Percentiles rank a stretch among this genome's conserved stretches.
phyloP scores from a whole-genome alignment of 1,139 yeast genomes.

The Dujonia santamariae region DNA sequence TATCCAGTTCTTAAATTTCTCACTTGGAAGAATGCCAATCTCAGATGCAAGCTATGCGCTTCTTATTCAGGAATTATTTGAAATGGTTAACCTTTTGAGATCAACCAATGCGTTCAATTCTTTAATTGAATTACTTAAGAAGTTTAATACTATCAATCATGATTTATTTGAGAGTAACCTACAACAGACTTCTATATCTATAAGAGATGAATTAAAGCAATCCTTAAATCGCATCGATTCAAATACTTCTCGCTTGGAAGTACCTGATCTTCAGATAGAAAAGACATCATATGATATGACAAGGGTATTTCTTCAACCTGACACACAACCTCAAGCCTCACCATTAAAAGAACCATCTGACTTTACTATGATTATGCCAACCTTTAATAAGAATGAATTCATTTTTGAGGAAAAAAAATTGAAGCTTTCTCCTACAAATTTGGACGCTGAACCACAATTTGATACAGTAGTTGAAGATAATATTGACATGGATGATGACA shows the following conservation, averaged over 20 bases:
- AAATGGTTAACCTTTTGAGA: constrained; percentile 31
- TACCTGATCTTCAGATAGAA: too few species aligned
- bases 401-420: constrained; percentile 8
- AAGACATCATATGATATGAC: constrained; percentile 26
- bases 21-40: constrained; percentile 31
- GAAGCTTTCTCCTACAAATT: constrained; percentile 3
- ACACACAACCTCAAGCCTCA: constrained; percentile 17
- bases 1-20: constrained; percentile 24
- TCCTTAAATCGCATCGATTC: background rate
- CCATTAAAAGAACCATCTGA: constrained; percentile 33
- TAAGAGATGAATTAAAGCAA: constrained; percentile 32
- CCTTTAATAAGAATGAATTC: constrained; percentile 15
- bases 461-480: constrained; percentile 12
- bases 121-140: constrained; percentile 24
- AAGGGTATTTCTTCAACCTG: constrained; percentile 19
- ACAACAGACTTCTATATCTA: constrained; percentile 21
- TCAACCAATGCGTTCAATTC: constrained; percentile 26
- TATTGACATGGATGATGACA: constrained; percentile 10
- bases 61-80: constrained; percentile 27
- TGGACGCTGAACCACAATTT: constrained; percentile 12
- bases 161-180: constrained; percentile 25
- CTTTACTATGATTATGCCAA: constrained; percentile 38
- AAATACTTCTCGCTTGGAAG: too few species aligned
- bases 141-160: constrained; percentile 30
- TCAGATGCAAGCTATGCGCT: constrained; percentile 31